Evolutionary conservation across 768 basidiomycete genomes (phyloP).

Genomic region (Imleria badia): DNA sequence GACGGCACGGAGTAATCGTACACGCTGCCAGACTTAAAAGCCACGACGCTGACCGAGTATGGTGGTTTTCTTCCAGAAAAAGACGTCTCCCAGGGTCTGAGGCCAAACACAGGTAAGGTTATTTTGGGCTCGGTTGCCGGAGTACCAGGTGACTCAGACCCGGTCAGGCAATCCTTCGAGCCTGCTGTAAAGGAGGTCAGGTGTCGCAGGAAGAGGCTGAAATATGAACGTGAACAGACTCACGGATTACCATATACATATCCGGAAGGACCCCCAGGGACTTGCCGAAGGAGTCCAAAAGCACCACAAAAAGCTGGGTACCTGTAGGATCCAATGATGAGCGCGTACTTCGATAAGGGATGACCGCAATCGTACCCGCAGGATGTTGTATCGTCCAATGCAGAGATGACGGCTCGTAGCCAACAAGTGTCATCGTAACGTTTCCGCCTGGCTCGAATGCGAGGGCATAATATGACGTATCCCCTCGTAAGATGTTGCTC

Average conservation of each 20-base stretch:
- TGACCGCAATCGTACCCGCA: conserved; percentile 34
- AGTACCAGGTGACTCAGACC: conserved; percentile 25
- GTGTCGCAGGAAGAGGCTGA: background rate
- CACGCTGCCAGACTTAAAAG: conserved; percentile 37
- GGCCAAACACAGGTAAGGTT: background rate
- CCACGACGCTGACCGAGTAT: conserved; percentile 42
- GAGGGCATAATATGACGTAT: conserved; percentile 41
- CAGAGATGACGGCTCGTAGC: conserved; percentile 32
- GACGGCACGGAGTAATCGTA: conserved; percentile 40
- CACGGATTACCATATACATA: conserved; percentile 39
- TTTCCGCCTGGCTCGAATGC: conserved; percentile 39
- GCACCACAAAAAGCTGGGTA: conserved; percentile 41
- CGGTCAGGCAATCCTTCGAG: conserved; percentile 25
- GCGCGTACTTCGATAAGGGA: background rate
- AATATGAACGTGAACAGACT: conserved; percentile 4
- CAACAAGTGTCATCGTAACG: conserved; percentile 37
- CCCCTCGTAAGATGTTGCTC: conserved; percentile 3
- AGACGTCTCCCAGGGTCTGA: conserved; percentile 43
- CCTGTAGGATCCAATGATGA: conserved; percentile 29
- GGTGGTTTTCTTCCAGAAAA: conserved; percentile 46
- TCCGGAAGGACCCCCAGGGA: conserved; percentile 40
- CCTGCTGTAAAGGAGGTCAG: conserved; percentile 22
- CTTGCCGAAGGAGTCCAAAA: conserved; percentile 44
- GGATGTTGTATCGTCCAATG: conserved; percentile 41
- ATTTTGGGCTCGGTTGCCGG: conserved; percentile 23